Evolutionary conservation across 345 rosid genomes (phyloP), one percentile per base, ranked within the genome.

Genomic region (Syzygium oleosum): DNA sequence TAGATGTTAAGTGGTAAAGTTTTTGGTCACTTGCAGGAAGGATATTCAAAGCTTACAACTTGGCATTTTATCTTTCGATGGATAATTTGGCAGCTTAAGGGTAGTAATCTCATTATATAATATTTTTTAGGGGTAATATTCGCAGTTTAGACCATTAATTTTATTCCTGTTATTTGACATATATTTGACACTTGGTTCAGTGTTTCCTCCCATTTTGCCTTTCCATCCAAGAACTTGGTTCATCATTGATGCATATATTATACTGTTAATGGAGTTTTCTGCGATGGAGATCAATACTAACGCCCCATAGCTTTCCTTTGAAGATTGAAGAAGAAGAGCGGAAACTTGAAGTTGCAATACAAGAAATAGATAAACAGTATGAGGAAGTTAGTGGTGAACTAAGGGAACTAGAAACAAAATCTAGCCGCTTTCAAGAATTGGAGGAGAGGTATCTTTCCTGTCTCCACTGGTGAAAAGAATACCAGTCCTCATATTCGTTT

Each of bases 281-380:
- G 17, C 4, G 27, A 58, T 34, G 52, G 49, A 54, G 29, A 87
- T 88, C 53, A 52, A 90, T 49, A 65, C 87, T 84, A 53, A 89
- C 31, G 41, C 52, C 84, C 86, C 84, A 46, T 88, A 79, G 86
- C 25, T 89, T 91, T 52, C 38, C 56, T 25, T 88, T 87, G 85
- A 89, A 98, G 99, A 94, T 96, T 86, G 99, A 98, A 89, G 99
- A 95, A 90, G 99, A 96, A 92, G 98, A 95, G 92, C 94, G 96
- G 91, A 94, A 93, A 88, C 98, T 98, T 93, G 95, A 94, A 90
- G 95, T 95, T 89, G 95, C 92, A 90, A 96, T 96, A 85, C 92
- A 91, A 92, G 99, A 96, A 93, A 92, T 95, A 80, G 98, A 95
- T 91, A 98, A 92, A 88, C 96, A 98, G 91, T 93, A 92, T 91